Base-by-base conservation (phyloP, 345 rosid genomes). In the Arabis hirsuta region DNA sequence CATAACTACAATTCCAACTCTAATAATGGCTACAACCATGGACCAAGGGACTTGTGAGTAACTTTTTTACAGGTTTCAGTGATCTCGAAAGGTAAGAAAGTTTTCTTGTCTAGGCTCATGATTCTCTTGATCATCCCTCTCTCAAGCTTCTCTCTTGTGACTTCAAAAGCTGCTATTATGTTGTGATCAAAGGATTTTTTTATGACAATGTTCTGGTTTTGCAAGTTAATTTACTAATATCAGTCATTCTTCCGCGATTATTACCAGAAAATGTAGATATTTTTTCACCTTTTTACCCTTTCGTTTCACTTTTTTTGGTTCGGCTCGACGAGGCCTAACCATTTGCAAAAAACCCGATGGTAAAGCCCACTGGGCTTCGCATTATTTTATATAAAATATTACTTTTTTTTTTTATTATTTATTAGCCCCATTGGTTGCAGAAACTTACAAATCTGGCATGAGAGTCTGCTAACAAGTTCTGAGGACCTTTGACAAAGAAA, bases 401-500 rank as follows among this genome's bases (percentile, higher is more conserved):
- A 14, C 9, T 44, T 38, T 54, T 53, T 63, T 54, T 41, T 65
- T 47, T 81, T 75, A 73, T 82, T 78, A 62, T 74, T 74, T 42
- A 84, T 86, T 80, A 85, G 69, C 83, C 85, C 66, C 79, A 84
- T 62, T 69, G 82, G 77, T 78, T 72, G 39, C 65, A 64, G 79
- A 66, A 86, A 84, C 84, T 87, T 74, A 77, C 90, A 84, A 77
- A 76, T 68, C 77, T 84, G 31, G 77, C 73, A 64, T 58, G 86
- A 59, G 83, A 58, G 54, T 84, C 80, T 67, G 83, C 64, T 82
- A 85, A 54, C 16, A 87, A 86, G 82, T 85, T 81, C 61, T 86
- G 95, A 12, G 96, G 96, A 74, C 88, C 90, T 81, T 82, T 82
- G 61, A 81, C 86, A 84, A 94, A 94, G 85, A 91, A 89, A 87